Base-by-base conservation (phyloP, 2,329 filamentous ascomycete species). In the Colletotrichum chlorophyti region DNA sequence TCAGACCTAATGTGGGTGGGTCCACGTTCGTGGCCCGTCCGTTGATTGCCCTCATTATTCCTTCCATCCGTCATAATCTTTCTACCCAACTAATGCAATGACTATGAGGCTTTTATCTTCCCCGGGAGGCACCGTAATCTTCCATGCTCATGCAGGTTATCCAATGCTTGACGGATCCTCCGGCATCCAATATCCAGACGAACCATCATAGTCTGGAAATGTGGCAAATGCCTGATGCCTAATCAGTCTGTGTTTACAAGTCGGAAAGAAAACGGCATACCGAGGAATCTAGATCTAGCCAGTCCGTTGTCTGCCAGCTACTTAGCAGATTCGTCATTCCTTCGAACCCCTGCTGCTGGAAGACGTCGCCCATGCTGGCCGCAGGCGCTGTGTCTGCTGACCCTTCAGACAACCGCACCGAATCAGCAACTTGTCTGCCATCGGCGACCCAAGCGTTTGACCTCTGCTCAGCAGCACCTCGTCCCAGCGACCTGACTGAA, bases 231-330 rank as follows among this genome's bases (percentile, higher is more conserved):
- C 62, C 62, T 63, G 50, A 14, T n/a, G 19, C 32, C 26, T 23
- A 11, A 49, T 54, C 35, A 53, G 61, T 40, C 41, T n/a, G 19
- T 23, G n/a, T 41, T 34, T 41, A 32, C 24, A 15, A 38, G 35
- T 31, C 15, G 34, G 3, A 31, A 40, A 53, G 31, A 12, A 35
- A 57, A 37, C 24, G 17, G 19, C 55, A 47, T 64, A 64, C 66
- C 48, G 65, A 70, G 14, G 68, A 68, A 43, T 70, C 68, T 12
- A 69, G 58, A 21, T 70, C 67, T 31, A 70, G 58, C 69, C 69
- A 70, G 23, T 70, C 68, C 5, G 66, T 68, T 1, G 67, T 63
- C 54, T 70, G 66, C 69, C 69, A 70, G 23, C 60, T 63, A 3
- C 63, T 60, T 14, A 69, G 51, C 2, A 63, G 35, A 17, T 52